A percentile compares a stretch with the other conserved stretches of the same genome.
phyloP scores from a whole-genome alignment of 192 early-diverging fungal species.

The Backusella luteola region DNA sequence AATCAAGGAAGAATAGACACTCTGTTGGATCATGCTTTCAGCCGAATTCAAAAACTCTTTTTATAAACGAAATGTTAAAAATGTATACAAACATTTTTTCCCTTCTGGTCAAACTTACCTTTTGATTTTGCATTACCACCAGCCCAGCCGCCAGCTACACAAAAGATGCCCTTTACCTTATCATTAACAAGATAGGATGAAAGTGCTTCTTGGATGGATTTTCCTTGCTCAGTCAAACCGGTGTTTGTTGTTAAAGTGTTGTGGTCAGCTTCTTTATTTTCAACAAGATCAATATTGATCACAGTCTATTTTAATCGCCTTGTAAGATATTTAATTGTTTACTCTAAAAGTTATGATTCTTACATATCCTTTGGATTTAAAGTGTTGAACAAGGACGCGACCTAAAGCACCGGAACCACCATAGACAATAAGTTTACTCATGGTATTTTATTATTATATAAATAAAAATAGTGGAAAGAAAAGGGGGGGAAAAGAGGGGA shows the following conservation, averaged over 20 bases:
- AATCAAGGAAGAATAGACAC: conserved; percentile 78
- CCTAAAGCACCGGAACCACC: conserved; percentile 93
- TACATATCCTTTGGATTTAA: conserved; percentile 76
- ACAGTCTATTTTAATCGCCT: conserved; percentile 49
- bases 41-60: conserved; percentile 68
- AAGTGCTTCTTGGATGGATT: conserved; percentile 50
- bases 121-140: conserved; percentile 79
- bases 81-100: neutral
- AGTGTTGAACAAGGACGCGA: conserved; percentile 63
- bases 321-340: neutral
- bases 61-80: neutral
- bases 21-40: conserved; percentile 78
- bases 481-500: neutral
- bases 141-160: conserved; percentile 95
- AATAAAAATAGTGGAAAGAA: neutral
- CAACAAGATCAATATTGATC: conserved; percentile 72
- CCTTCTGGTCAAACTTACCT: conserved; percentile 31
- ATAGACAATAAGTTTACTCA: conserved; percentile 77
- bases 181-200: conserved; percentile 26
- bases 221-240: conserved; percentile 59
- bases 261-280: conserved; percentile 71
- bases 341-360: neutral
- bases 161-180: conserved; percentile 82
- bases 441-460: conserved; percentile 25
- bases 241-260: conserved; percentile 60